Percentiles rank a stretch among this genome's conserved stretches.
Evolutionary conservation across 495 filamentous ascomycete genomes (phyloP).

Genomic region (Penicillium mononematosum): DNA sequence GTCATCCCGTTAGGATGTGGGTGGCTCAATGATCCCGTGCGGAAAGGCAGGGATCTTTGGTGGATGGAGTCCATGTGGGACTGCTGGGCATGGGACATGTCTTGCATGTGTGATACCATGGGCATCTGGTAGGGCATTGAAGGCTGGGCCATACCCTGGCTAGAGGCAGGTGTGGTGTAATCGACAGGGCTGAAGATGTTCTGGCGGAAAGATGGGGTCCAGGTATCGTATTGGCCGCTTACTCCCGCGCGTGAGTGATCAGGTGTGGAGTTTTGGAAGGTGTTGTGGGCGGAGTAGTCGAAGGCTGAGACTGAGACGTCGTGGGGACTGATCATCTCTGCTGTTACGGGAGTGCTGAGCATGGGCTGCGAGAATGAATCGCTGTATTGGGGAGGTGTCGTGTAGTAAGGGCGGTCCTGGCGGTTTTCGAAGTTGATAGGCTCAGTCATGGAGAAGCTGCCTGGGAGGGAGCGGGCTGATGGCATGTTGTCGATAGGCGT

Average conservation of each 20-base stretch:
- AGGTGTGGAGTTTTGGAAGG: slow-evolving; percentile 32
- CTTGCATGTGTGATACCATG: slow-evolving; percentile 32
- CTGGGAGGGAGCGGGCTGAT: slow-evolving; percentile 16
- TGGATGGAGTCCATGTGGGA: slow-evolving; percentile 23
- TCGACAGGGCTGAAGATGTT: slow-evolving; percentile 42
- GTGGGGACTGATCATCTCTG: slow-evolving; percentile 34
- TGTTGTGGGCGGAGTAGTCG: slow-evolving; percentile 32
- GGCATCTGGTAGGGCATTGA: slow-evolving; percentile 37
- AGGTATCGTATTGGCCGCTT: slow-evolving; percentile 34
- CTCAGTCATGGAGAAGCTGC: slow-evolving; percentile 34
- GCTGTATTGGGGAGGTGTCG: slow-evolving; percentile 33
- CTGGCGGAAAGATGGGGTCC: slow-evolving; percentile 42
- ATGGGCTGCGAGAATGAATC: slow-evolving; percentile 37
- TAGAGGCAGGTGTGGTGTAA: slow-evolving; percentile 25
- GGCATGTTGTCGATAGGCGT: slow-evolving; percentile 32
- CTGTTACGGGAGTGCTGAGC: slow-evolving; percentile 33
- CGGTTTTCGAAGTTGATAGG: slow-evolving; percentile 37
- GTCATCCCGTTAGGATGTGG: slow-evolving; percentile 31
- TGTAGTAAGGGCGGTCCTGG: slow-evolving; percentile 35
- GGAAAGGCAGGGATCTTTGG: slow-evolving; percentile 30
- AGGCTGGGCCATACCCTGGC: slow-evolving; percentile 28
- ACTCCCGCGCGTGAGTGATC: slow-evolving; percentile 22
- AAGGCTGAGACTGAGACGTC: slow-evolving; percentile 33
- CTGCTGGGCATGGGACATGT: slow-evolving; percentile 26
- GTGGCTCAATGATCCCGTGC: slow-evolving; percentile 37